These are phyloP conservation scores for Triticum turgidum DNA, from an alignment of 176 grass and related monocot species.

Conservation along the genomic window DNA sequence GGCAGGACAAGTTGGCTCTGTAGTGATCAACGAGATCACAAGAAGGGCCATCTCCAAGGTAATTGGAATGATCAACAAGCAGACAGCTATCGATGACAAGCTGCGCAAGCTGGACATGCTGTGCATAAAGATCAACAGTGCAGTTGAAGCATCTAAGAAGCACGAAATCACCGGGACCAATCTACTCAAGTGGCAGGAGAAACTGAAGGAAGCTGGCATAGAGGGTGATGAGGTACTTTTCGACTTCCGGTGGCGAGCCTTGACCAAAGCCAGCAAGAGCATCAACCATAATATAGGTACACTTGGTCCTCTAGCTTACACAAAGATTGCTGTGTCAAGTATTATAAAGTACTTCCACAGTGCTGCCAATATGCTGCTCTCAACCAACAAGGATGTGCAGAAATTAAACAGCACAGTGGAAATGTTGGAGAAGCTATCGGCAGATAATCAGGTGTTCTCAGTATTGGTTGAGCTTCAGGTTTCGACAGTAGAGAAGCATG, in stretches of 20 bases:
- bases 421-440: slow-evolving; percentile 9
- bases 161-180: background rate
- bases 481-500: background rate
- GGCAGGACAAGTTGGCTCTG: background rate
- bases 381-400: background rate
- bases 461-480: background rate
- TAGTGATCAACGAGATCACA: slow-evolving; percentile 1
- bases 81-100: background rate
- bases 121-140: slow-evolving; percentile 2
- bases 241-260: background rate
- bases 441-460: background rate
- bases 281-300: background rate
- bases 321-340: background rate
- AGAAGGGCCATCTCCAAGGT: slow-evolving; percentile 12
- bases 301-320: background rate
- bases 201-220: slow-evolving; percentile 15
- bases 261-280: background rate
- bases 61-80: background rate
- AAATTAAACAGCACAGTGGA: slow-evolving; percentile 2
- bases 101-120: background rate
- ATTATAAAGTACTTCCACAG: background rate
- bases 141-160: slow-evolving; percentile 14
- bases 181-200: slow-evolving; percentile 28
- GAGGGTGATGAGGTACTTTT: slow-evolving; percentile 5
- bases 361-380: background rate